Evolutionary conservation across 176 grass and related monocot species (phyloP).

Genomic region (Thalia dealbata): DNA sequence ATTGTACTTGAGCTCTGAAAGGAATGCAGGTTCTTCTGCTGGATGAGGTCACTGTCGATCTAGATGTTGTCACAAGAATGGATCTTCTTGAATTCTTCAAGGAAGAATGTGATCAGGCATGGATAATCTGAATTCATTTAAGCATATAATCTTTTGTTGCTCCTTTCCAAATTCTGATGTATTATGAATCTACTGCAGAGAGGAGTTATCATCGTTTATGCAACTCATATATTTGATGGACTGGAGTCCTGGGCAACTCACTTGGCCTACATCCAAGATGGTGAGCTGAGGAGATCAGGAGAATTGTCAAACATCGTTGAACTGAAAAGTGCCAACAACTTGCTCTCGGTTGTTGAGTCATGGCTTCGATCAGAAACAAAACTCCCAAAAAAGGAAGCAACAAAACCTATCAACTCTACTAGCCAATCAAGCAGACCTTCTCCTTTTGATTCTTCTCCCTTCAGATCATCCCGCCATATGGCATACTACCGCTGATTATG

Average conservation of each 20-base stretch:
- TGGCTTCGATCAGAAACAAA: slow-evolving; percentile 75
- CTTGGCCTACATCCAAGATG: slow-evolving; percentile 82
- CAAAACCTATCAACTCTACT: slow-evolving; percentile 13
- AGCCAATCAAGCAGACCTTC: slow-evolving; percentile 34
- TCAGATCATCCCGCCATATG: slow-evolving; percentile 88
- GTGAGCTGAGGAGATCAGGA: slow-evolving; percentile 49
- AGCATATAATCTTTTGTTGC: not conserved
- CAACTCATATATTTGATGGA: slow-evolving; percentile 88
- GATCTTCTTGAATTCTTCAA: slow-evolving; percentile 93
- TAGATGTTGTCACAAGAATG: slow-evolving; percentile 89
- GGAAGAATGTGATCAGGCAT: slow-evolving; percentile 87
- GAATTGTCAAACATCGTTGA: slow-evolving; percentile 48
- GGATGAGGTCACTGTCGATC: slow-evolving; percentile 84
- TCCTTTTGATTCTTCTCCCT: slow-evolving; percentile 70
- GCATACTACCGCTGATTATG: slow-evolving; percentile 78
- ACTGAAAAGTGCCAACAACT: slow-evolving; percentile 54
- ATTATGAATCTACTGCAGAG: slow-evolving; percentile 26
- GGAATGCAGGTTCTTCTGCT: slow-evolving; percentile 65
- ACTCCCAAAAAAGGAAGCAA: slow-evolving; percentile 44
- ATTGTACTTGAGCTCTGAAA: slow-evolving; percentile 4
- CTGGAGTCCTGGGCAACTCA: slow-evolving; percentile 75
- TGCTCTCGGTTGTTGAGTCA: slow-evolving; percentile 73
- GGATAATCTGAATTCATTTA: not conserved
- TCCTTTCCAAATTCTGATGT: slow-evolving; percentile 7
- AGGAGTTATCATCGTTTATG: slow-evolving; percentile 83